Percentiles rank a stretch among this genome's conserved stretches.
These are phyloP conservation scores for Nemania diffusa DNA, from an alignment of 2,329 filamentous ascomycete species.

Conservation along the genomic window DNA sequence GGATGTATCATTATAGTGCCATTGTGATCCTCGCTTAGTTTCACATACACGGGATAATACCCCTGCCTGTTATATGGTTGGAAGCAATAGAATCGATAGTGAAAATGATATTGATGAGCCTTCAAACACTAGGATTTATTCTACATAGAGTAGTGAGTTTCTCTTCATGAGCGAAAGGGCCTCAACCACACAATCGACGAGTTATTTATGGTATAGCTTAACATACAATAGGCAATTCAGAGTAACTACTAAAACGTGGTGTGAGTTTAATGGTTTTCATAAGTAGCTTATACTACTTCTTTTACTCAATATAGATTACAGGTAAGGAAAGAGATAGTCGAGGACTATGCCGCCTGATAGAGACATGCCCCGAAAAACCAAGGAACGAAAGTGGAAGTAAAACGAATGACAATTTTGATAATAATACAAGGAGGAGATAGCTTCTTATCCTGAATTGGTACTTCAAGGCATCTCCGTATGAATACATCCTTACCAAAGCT, in stretches of 20 bases:
- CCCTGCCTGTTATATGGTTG: background rate
- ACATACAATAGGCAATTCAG: background rate
- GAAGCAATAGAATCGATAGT: background rate
- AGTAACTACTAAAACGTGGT: background rate
- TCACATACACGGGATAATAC: background rate
- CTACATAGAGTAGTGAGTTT: background rate
- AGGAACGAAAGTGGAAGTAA: background rate
- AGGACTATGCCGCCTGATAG: background rate
- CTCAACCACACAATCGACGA: background rate
- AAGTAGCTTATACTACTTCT: background rate
- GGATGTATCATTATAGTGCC: background rate
- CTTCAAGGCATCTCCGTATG: background rate
- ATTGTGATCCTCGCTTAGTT: background rate
- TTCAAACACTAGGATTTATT: background rate
- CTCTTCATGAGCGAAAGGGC: background rate
- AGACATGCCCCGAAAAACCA: background rate
- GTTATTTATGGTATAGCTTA: no score
- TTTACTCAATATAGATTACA: constrained; percentile 2
- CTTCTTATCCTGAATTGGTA: background rate
- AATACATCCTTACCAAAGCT: constrained; percentile 67
- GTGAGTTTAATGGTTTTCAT: background rate
- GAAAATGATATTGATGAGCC: background rate
- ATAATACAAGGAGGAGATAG: constrained; percentile 16
- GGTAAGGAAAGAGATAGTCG: background rate
- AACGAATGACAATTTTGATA: constrained; percentile 8